A percentile compares a stretch with the other conserved stretches of the same genome.
Evolutionary conservation across 495 filamentous ascomycete species (phyloP).

Genomic region (Aspergillus incahuasiensis): DNA sequence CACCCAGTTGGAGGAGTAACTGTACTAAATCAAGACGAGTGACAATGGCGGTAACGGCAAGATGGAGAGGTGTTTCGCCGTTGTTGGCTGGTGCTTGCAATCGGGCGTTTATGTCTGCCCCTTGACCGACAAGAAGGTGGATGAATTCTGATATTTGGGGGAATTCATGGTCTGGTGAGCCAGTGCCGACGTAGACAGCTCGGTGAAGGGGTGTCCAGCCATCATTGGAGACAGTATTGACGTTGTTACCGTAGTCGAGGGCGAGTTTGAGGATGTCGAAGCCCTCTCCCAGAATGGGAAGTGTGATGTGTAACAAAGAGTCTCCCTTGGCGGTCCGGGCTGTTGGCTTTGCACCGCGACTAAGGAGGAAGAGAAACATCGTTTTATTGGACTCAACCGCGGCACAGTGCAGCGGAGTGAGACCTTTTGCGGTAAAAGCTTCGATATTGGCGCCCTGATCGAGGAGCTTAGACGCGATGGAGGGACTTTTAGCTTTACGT

Average conservation of each 20-base stretch:
- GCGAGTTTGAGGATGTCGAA: slow-evolving; percentile 27
- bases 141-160: slow-evolving; percentile 25
- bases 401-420: slow-evolving; percentile 32
- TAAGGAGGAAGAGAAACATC: slow-evolving; percentile 26
- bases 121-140: slow-evolving; percentile 19
- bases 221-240: slow-evolving; percentile 16
- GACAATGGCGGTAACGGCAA: slow-evolving; percentile 18
- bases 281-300: slow-evolving; percentile 20
- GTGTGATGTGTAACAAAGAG: slow-evolving; percentile 27
- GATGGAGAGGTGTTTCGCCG: slow-evolving; percentile 28
- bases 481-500: not conserved
- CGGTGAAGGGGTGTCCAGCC: slow-evolving; percentile 32
- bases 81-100: not conserved
- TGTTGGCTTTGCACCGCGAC: slow-evolving; percentile 25
- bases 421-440: slow-evolving; percentile 26
- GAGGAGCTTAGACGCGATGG: slow-evolving; percentile 22
- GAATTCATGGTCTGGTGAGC: slow-evolving; percentile 11
- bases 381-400: slow-evolving; percentile 25
- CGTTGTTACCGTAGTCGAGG: slow-evolving; percentile 14
- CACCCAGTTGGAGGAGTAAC: slow-evolving; percentile 31
- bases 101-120: slow-evolving; percentile 24
- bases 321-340: slow-evolving; percentile 27
- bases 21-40: slow-evolving; percentile 17
- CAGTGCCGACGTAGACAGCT: slow-evolving; percentile 19
- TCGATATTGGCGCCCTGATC: slow-evolving; percentile 33